Base-by-base conservation (phyloP, 176 grass and related monocot genomes). In the Avena insularis region DNA sequence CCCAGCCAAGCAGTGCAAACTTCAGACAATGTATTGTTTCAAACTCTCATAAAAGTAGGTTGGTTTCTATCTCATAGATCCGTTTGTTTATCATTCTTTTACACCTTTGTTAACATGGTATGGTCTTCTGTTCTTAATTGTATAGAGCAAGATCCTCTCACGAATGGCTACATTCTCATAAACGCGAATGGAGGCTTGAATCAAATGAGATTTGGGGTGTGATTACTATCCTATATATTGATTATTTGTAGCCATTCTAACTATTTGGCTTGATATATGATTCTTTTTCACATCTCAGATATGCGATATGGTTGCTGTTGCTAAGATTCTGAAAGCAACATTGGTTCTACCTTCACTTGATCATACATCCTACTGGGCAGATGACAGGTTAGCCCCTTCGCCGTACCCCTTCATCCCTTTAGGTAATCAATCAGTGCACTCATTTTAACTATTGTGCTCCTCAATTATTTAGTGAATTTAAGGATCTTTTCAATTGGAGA, bases 121-220 rank as follows among this genome's bases (percentile, higher is more conserved):
- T 63, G 27, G 11, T 62, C 5, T 16, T 43, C 53, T 62, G 15
- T 67, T 80, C 35, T 46, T 85, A 56, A 80, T 87, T 95, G 66
- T 91, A 75, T 82, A 98, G 97, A 91, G 77, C 60, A 96, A 90
- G 92, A 92, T 81, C 68, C 87, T 21, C 89, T 78, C 62, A 96
- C 87, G 2, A 98, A 93, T 83, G 97, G 97, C 40, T 96, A 96
- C 83, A 94, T 98, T 88, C 83, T 98, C 77, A 93, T 98, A 89
- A 98, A 98, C 78, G 97, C 97, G 84, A 98, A 98, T 91, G 97
- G 97, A 82, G 97, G 97, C 75, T 83, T 98, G 85, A 98, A 98
- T 89, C 97, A 98, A 90, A 98, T 98, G 97, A 92, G 97, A 93
- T 98, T 98, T 83, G 97, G 97, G 97, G 97, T 98, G 21, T 81